Evolutionary conservation across 176 grass and related monocot species (phyloP).

Genomic region (Tillandsia fasciculata): DNA sequence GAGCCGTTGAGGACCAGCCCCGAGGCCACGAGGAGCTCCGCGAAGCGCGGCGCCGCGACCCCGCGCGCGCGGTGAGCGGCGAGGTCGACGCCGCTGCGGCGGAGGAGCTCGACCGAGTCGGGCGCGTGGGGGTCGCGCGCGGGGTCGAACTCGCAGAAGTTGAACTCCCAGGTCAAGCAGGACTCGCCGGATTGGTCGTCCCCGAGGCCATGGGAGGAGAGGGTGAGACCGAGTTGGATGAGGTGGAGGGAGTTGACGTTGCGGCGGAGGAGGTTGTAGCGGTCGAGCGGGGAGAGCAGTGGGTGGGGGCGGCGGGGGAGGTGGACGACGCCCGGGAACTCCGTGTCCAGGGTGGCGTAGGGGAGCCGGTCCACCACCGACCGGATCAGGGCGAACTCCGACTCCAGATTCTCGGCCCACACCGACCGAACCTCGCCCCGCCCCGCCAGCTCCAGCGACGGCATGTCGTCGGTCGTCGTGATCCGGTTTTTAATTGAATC

Average conservation of each 20-base stretch:
- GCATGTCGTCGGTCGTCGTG: background rate
- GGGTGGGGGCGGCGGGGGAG: slow-evolving; percentile 27
- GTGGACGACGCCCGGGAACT: slow-evolving; percentile 84
- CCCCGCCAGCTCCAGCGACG: background rate
- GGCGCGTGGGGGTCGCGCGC: slow-evolving; percentile 47
- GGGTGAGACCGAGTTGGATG: slow-evolving; percentile 67
- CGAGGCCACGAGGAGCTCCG: slow-evolving; percentile 58
- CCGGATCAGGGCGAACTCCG: slow-evolving; percentile 54
- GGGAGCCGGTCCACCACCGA: slow-evolving; percentile 33
- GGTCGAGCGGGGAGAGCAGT: slow-evolving; percentile 34
- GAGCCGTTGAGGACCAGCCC: slow-evolving; percentile 50
- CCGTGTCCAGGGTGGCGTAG: slow-evolving; percentile 81
- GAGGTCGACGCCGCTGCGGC: slow-evolving; percentile 53
- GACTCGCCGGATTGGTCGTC: background rate
- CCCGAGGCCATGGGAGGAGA: slow-evolving; percentile 36
- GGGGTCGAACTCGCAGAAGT: slow-evolving; percentile 82
- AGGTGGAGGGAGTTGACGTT: slow-evolving; percentile 87
- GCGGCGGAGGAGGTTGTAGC: slow-evolving; percentile 49
- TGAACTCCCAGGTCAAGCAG: slow-evolving; percentile 62
- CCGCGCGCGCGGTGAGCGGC: slow-evolving; percentile 41
- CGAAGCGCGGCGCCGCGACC: slow-evolving; percentile 27
- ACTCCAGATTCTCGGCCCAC: slow-evolving; percentile 70
- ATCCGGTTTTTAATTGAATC: background rate
- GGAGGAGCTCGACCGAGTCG: slow-evolving; percentile 39
- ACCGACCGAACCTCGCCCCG: slow-evolving; percentile 41